These are phyloP conservation scores for Venturia aucupariae DNA, from an alignment of 2,329 filamentous ascomycete species.

Conservation along the genomic window DNA sequence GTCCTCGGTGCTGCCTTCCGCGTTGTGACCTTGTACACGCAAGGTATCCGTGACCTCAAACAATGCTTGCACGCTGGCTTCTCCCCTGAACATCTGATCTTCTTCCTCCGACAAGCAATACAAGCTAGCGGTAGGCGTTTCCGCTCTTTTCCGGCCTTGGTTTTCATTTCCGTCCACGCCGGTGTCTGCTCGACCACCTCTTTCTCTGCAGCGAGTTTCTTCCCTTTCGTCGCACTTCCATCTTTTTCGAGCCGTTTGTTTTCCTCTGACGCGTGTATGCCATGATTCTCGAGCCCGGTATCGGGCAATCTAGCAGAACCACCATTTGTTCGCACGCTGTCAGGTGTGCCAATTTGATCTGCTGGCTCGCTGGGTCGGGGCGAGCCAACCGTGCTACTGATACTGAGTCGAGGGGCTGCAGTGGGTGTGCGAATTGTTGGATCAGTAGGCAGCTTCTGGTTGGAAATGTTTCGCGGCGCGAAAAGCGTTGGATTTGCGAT, in stretches of 20 bases:
- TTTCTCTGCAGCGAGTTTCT: neutral
- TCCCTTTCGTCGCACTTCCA: neutral
- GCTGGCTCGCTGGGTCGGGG: neutral
- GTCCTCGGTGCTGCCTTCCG: constrained; percentile 89
- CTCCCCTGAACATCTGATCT: constrained; percentile 95
- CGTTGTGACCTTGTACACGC: constrained; percentile 94
- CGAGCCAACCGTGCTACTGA: neutral
- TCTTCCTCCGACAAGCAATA: constrained; percentile 92
- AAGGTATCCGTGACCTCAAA: constrained; percentile 81
- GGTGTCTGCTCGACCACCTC: constrained; percentile 27
- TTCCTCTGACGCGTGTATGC: neutral
- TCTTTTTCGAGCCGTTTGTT: neutral
- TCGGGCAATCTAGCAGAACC: neutral
- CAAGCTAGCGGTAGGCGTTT: constrained; percentile 89
- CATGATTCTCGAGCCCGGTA: neutral
- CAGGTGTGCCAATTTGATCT: neutral
- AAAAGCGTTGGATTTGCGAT: neutral
- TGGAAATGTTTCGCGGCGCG: neutral
- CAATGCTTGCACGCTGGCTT: constrained; percentile 98
- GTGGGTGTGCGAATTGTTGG: neutral
- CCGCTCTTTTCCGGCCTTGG: constrained; percentile 79
- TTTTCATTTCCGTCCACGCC: constrained; percentile 45
- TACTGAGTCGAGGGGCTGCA: neutral
- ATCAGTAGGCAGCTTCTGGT: neutral
- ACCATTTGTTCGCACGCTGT: neutral